phyloP scores from a whole-genome alignment of 2,329 filamentous ascomycete species.

The Mariannaea sp. region DNA sequence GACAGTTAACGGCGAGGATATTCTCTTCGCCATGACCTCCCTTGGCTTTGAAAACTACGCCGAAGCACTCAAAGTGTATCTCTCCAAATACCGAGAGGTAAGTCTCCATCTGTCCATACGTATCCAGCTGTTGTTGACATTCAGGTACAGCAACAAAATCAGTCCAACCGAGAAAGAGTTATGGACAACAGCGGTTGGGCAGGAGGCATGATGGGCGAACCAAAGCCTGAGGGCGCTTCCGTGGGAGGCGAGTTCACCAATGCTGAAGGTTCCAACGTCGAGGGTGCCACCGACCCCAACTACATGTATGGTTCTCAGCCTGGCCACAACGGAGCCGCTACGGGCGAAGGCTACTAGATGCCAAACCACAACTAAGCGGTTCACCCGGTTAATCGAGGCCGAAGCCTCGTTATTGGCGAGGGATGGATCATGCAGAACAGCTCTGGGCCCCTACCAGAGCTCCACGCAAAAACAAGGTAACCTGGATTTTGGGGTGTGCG shows the following conservation, averaged over 20 bases:
- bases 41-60: conserved; percentile 99
- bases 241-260: conserved; percentile 48
- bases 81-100: conserved; percentile 97
- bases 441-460: not conserved
- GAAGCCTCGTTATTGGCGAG: not conserved
- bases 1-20: conserved; percentile 98
- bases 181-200: conserved; percentile 43
- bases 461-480: conserved; percentile 1
- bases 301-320: conserved; percentile 61
- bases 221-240: conserved; percentile 40
- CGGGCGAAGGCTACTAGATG: conserved; percentile 56
- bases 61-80: conserved; percentile 96
- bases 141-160: conserved; percentile 46
- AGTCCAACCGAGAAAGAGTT: conserved; percentile 47
- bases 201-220: conserved; percentile 40
- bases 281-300: conserved; percentile 48
- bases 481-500: conserved; percentile 1
- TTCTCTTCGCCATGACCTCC: conserved; percentile 98
- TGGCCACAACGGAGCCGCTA: conserved; percentile 62
- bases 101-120: conserved; percentile 43
- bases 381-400: not conserved
- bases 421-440: not conserved
- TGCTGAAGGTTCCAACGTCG: conserved; percentile 48
- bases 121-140: conserved; percentile 18
- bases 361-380: not conserved